A percentile compares a stretch with the other conserved stretches of the same genome.
Conservation (phyloP, 108 stramenopile species). For the Schizochytrium sp. region DNA sequence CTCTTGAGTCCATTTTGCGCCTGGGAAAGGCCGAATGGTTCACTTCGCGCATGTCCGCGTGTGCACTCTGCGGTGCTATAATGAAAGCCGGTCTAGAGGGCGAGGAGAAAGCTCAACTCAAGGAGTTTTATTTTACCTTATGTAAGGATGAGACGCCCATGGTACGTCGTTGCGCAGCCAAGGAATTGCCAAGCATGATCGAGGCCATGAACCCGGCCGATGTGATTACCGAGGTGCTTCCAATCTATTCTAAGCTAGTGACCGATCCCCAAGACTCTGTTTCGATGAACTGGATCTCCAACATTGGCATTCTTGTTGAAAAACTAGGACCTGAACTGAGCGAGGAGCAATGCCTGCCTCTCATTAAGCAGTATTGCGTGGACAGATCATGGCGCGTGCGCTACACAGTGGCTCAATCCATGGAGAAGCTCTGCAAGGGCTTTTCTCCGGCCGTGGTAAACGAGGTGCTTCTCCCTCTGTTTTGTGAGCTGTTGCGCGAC, state of each 20-base stretch:
- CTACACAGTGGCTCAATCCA: slow-evolving; percentile 34
- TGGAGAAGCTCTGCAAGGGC: slow-evolving; percentile 17
- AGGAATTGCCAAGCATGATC: not conserved
- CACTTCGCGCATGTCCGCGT: slow-evolving; percentile 55
- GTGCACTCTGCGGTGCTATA: slow-evolving; percentile 44
- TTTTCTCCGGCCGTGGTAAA: not conserved
- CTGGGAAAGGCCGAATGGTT: slow-evolving; percentile 44
- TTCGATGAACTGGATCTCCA: slow-evolving; percentile 55
- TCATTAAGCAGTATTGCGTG: slow-evolving; percentile 45
- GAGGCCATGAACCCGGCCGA: slow-evolving; percentile 18
- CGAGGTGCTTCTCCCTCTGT: slow-evolving; percentile 44
- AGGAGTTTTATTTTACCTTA: not conserved
- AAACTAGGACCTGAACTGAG: not conserved
- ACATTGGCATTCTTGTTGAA: not conserved
- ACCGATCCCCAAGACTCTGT: slow-evolving; percentile 55
- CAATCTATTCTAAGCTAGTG: slow-evolving; percentile 20
- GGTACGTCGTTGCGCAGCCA: slow-evolving; percentile 46
- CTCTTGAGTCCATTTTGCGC: not conserved
- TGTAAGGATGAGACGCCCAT: slow-evolving; percentile 61
- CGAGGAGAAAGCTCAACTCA: slow-evolving; percentile 18
- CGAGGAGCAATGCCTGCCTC: slow-evolving; percentile 38
- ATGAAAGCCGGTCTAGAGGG: not conserved
- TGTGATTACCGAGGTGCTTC: slow-evolving; percentile 32
- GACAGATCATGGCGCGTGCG: slow-evolving; percentile 53
- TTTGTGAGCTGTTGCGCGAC: slow-evolving; percentile 55